A percentile compares a stretch with the other conserved stretches of the same genome.
Evolutionary conservation across 2,329 filamentous ascomycete species (phyloP).

Genomic region (Hypoxylon sp.): DNA sequence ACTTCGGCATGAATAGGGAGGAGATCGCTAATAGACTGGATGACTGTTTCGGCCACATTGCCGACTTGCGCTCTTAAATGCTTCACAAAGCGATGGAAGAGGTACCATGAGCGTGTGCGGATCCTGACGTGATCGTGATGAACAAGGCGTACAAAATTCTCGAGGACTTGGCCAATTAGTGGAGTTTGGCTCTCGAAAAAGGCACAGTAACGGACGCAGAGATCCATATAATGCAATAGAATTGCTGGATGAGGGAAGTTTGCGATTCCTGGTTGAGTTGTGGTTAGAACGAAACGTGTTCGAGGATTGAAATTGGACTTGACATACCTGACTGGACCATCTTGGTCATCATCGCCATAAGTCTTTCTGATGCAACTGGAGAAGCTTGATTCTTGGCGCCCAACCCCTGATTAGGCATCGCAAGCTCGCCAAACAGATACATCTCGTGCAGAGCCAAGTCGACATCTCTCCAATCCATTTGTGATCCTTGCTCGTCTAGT

Average conservation of each 20-base stretch:
- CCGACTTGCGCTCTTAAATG: conserved; percentile 87
- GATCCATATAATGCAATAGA: conserved; percentile 97
- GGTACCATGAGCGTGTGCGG: conserved; percentile 93
- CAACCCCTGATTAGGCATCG: conserved; percentile 89
- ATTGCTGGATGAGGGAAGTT: conserved; percentile 91
- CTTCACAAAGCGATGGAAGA: conserved; percentile 94
- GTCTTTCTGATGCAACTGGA: conserved; percentile 81
- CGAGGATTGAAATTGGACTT: conserved; percentile 6
- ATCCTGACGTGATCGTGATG: conserved; percentile 91
- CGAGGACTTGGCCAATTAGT: conserved; percentile 87
- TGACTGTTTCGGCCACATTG: conserved; percentile 90
- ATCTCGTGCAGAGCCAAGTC: conserved; percentile 96
- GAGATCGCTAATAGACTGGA: conserved; percentile 89
- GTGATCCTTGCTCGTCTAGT: conserved; percentile 79
- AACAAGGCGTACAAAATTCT: conserved; percentile 90
- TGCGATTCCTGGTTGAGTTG: conserved; percentile 74
- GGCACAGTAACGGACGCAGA: conserved; percentile 91
- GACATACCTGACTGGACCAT: conserved; percentile 90
- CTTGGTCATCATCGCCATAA: conserved; percentile 93
- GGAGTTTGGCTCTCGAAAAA: conserved; percentile 90
- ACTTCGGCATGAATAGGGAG: conserved; percentile 92
- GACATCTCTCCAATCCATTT: conserved; percentile 93
- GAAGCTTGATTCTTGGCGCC: conserved; percentile 88
- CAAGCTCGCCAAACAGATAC: conserved; percentile 94
- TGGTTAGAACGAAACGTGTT: conserved; percentile 46